A percentile compares a stretch with the other conserved stretches of the same genome.
phyloP scores from a whole-genome alignment of 169 alveolate species.

The Babesia caballi region DNA sequence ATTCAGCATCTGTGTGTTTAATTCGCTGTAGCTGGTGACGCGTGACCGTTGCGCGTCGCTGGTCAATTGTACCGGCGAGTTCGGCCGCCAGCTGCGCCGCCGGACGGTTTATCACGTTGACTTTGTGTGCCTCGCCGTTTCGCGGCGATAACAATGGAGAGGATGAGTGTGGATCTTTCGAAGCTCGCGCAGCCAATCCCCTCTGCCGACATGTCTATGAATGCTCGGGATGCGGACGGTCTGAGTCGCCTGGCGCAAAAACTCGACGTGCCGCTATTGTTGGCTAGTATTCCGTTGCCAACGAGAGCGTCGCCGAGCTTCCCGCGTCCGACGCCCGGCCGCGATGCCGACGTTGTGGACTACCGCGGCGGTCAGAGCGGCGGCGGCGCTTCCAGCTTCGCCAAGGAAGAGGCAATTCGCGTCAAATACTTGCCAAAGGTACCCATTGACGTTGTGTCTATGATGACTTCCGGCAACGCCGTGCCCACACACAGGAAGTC shows the following conservation, averaged over 20 bases:
- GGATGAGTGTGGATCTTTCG: neutral
- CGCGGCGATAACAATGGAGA: neutral
- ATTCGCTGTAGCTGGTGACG: neutral
- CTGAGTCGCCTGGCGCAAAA: neutral
- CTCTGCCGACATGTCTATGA: neutral
- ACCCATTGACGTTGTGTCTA: neutral
- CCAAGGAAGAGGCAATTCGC: neutral
- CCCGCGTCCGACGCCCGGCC: neutral
- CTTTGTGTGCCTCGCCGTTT: neutral
- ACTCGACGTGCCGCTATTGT: too few relatives aligned
- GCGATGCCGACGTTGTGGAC: neutral
- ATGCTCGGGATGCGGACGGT: neutral
- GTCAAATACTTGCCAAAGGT: neutral
- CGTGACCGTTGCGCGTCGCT: neutral
- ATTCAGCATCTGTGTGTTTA: neutral
- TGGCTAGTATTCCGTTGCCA: neutral
- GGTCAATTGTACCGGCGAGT: neutral
- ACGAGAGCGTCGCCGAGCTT: neutral
- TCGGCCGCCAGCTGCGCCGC: neutral
- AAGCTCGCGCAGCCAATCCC: constrained; percentile 21
- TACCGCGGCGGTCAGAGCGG: neutral
- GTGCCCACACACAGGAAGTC: too few relatives aligned
- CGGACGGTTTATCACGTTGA: neutral
- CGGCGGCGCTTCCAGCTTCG: neutral
- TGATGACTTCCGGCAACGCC: neutral